These are phyloP conservation scores for Garcileccinum viscosum DNA, from an alignment of 1,284 basidiomycete genomes.

Conservation along the genomic window DNA sequence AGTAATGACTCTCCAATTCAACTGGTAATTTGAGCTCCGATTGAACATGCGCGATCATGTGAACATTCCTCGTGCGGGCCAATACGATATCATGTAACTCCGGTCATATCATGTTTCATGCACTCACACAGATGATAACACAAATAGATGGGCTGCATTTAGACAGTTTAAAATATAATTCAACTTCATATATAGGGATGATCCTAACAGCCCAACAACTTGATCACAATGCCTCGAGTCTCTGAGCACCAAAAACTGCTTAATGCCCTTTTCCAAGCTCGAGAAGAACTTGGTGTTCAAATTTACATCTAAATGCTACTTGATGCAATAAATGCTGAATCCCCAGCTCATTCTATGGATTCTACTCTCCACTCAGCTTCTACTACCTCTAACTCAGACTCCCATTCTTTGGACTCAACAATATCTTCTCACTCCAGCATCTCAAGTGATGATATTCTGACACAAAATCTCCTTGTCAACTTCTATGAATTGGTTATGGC, in stretches of 20 bases:
- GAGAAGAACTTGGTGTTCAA: not conserved
- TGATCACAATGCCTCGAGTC: not conserved
- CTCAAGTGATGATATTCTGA: not conserved
- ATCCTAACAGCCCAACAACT: not conserved
- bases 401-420: not conserved
- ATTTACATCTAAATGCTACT: not conserved
- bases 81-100: too few species aligned
- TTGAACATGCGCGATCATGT: too few species aligned
- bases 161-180: not conserved
- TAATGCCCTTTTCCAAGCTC: not conserved
- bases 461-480: not conserved
- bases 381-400: not conserved
- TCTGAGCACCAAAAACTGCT: not conserved
- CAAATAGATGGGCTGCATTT: too few species aligned
- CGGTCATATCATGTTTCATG: too few species aligned
- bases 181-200: not conserved
- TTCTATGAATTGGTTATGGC: not conserved
- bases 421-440: not conserved
- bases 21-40: too few species aligned
- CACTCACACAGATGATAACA: too few species aligned
- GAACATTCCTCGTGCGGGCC: too few species aligned
- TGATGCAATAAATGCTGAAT: constrained; percentile 1
- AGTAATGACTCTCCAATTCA: too few species aligned
- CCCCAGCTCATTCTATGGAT: not conserved
- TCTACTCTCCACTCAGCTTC: too few species aligned